Conservation (phyloP, 1,284 basidiomycete genomes). For the Ustilago shanxiensis region DNA sequence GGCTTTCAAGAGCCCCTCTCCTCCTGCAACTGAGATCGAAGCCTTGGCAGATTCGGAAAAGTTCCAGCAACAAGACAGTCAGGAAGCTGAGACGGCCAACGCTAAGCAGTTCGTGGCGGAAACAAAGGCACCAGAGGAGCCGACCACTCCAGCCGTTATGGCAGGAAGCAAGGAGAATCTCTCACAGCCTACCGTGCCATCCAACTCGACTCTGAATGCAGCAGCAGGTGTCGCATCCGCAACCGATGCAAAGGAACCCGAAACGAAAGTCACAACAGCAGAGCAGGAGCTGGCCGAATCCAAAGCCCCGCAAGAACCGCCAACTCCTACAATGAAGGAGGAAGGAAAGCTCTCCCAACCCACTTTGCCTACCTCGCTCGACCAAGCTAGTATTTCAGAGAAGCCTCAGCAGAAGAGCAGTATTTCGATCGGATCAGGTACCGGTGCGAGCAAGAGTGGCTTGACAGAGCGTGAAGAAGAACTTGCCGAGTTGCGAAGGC, state of each 20-base stretch:
- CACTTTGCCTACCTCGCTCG: conserved; percentile 37
- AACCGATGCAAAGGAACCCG: conserved; percentile 7
- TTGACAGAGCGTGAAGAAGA: conserved; percentile 49
- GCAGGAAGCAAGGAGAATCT: conserved; percentile 25
- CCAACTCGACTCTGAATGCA: conserved; percentile 30
- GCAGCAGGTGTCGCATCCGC: conserved; percentile 22
- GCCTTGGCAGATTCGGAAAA: background rate
- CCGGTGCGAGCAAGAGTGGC: conserved; percentile 21
- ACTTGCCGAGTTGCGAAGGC: conserved; percentile 38
- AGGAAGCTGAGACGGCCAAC: conserved; percentile 3
- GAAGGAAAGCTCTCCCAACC: conserved; percentile 34
- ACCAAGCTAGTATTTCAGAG: conserved; percentile 18
- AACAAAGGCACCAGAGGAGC: conserved; percentile 46
- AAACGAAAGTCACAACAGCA: conserved; percentile 23
- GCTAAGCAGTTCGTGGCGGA: conserved; percentile 44
- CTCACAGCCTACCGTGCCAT: conserved; percentile 48
- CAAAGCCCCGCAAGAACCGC: conserved; percentile 35
- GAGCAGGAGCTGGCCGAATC: conserved; percentile 37
- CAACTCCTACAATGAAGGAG: conserved; percentile 10
- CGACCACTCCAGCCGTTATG: conserved; percentile 30
- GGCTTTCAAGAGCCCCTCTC: conserved; percentile 46
- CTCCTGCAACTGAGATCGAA: conserved; percentile 34
- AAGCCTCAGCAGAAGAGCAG: conserved; percentile 22
- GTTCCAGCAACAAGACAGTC: background rate
- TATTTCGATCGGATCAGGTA: conserved; percentile 33